A percentile compares a stretch with the other conserved stretches of the same genome.
These are phyloP conservation scores for Mimosa pudica DNA, from an alignment of 306 rosid genomes.

Conservation along the genomic window DNA sequence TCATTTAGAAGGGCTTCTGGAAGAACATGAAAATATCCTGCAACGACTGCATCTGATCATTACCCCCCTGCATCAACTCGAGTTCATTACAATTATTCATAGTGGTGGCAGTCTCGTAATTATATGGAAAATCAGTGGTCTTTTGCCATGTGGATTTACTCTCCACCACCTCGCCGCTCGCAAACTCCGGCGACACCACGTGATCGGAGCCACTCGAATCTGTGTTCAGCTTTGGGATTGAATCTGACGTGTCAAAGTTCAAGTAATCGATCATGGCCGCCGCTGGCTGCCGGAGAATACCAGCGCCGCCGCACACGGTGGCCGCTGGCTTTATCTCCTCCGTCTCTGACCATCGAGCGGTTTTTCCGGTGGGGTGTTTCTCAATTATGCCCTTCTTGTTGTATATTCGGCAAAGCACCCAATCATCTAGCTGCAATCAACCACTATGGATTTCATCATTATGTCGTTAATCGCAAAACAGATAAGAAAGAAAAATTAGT, in stretches of 20 bases:
- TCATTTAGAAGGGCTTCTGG: conserved; percentile 46
- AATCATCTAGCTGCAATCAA: conserved; percentile 73
- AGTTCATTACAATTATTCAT: conserved; percentile 35
- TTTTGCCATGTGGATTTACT: conserved; percentile 67
- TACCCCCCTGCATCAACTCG: conserved; percentile 37
- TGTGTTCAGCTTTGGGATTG: conserved; percentile 60
- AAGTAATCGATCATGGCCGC: conserved; percentile 34
- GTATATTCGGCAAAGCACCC: conserved; percentile 84
- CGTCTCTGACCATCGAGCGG: conserved; percentile 18
- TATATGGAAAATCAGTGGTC: conserved; percentile 42
- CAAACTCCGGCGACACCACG: conserved; percentile 68
- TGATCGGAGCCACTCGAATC: conserved; percentile 79
- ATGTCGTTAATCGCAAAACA: neutral
- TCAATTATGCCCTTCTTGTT: conserved; percentile 64
- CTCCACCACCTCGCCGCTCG: conserved; percentile 73
- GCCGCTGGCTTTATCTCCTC: conserved; percentile 53
- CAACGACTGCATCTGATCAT: conserved; percentile 65
- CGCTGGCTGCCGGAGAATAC: neutral
- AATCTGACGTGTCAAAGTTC: conserved; percentile 52
- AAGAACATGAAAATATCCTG: conserved; percentile 78
- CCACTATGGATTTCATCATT: conserved; percentile 7
- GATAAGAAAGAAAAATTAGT: neutral
- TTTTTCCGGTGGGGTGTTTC: conserved; percentile 35
- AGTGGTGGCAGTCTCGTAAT: conserved; percentile 51
- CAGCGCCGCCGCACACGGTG: conserved; percentile 5